phyloP scores from a whole-genome alignment of 2,329 filamentous ascomycete species.

The Trichoderma polysporum region DNA sequence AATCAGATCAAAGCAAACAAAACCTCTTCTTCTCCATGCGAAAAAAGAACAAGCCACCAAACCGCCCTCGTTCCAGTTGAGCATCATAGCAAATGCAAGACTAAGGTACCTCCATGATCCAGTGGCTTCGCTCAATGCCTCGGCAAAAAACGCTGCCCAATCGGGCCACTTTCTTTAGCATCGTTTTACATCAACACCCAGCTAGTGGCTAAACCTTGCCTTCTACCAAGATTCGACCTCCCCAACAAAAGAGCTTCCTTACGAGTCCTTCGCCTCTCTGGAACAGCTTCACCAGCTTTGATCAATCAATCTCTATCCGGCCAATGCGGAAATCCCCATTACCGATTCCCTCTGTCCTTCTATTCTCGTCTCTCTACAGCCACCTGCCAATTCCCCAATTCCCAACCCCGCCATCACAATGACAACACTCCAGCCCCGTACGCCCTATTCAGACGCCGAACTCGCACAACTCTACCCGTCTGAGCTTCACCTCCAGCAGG shows the following conservation, averaged over 20 bases:
- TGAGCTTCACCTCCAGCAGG: slow-evolving; percentile 77
- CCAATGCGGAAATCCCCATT: not conserved
- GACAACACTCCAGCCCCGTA: slow-evolving; percentile 73
- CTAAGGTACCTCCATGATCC: not conserved
- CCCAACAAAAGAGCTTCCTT: not conserved
- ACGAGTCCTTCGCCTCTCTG: not conserved
- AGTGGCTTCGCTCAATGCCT: not conserved
- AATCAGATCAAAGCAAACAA: not conserved
- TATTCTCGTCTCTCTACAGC: not conserved
- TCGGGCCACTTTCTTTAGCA: not conserved
- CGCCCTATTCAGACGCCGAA: slow-evolving; percentile 78
- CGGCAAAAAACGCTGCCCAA: slow-evolving; percentile 6
- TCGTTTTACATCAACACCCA: not conserved
- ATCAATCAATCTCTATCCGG: not conserved
- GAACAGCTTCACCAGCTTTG: not conserved
- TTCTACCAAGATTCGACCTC: not conserved
- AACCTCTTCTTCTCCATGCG: not conserved
- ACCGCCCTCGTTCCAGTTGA: not conserved
- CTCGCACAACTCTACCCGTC: slow-evolving; percentile 78
- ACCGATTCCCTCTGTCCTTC: not conserved
- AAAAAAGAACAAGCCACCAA: not conserved
- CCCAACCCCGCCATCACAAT: slow-evolving; percentile 49
- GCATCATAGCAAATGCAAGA: not conserved
- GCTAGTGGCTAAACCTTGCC: slow-evolving; percentile 2
- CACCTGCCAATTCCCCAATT: not conserved